Base-by-base conservation (phyloP, 345 rosid species). In the Lepidium aucheri region DNA sequence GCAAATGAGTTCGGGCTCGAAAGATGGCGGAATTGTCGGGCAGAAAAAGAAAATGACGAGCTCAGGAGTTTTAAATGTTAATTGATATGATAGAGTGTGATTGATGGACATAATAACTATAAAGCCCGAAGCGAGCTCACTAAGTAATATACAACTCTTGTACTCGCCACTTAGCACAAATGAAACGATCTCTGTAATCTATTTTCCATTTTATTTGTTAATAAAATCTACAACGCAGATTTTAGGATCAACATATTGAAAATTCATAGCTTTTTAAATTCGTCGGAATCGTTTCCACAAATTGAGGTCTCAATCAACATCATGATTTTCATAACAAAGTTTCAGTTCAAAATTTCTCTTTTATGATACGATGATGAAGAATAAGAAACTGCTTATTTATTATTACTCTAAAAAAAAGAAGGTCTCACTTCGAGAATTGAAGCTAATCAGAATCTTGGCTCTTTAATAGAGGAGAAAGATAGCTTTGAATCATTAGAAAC, bases 401-500 rank as follows among this genome's bases (percentile, higher is more conserved):
- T 40, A 32, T 58, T 39, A 41, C 57, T 47, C 4, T 28, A n/a
- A 1, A 39, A 32, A 8, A 50, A 50, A 50, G 66, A 68, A 26
- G 24, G 2, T 58, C 34, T 68, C 46, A 55, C 71, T 55, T 67
- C 63, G 7, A 44, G 71, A 20, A 9, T 66, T 2, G 62, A 55
- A 54, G 45, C 63, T 35, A 46, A 56, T 24, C 63, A 45, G 11
- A 53, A 42, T 52, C 60, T 50, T 42, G 60, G 26, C 14, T 60
- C 38, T 33, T 18, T 24, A 14, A 60, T 16, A 41, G 67, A 59
- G 15, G 53, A 69, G 36, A 59, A 50, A 39, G 22, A 34, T 20
- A 60, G 18, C 11, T 11, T 16, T 69, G 45, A 51, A 41, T 14
- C 60, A 51, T 50, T 52, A 40, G 26, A 49, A 34, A 69, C 26